Base-by-base conservation (phyloP, 306 rosid genomes). In the Vigna hirtella region DNA sequence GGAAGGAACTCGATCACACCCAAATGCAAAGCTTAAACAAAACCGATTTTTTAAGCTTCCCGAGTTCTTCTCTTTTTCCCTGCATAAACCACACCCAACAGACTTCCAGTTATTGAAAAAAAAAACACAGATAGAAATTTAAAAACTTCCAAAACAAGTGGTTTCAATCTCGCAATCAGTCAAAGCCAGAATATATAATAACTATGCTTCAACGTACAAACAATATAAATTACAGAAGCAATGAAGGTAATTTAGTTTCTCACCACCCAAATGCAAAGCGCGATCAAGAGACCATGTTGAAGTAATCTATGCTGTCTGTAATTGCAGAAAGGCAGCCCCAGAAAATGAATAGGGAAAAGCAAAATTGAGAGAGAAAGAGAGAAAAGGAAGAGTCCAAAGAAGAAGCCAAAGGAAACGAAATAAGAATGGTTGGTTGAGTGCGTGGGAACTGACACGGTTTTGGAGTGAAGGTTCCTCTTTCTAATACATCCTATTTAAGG, bases 61-160 rank as follows among this genome's bases (percentile, higher is more conserved):
- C 45, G 49, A 36, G 53, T 76, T 66, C 73, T 38, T 75, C 80
- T 82, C 78, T 59, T 72, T 59, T 72, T 47, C 71, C 85, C 84
- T 79, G 72, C 70, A 70, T 16, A 63, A 70, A 82, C 22, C 73
- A 85, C 72, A 79, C 48, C 47, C n/a, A 63, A 48, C 55, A 49
- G 48, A 38, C 18, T 52, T 16, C 2, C 72, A 81, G 45, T 66
- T 9, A 34, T 42, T 30, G n/a, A 17, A 32, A 34, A 12, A 16
- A 9, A 7, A 66, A 56, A 14, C 24, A 13, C 5, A 26, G 26
- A 52, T 16, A 2, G 15, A 59, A 66, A 74, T 36, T 48, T 9
- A 22, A 64, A 4, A 72, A 74, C 15, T 74, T 55, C 22, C 15
- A 24, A 76, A 14, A 53, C 74, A 76, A 58, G 26, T 42, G 28